These are phyloP conservation scores for Pholiota adiposa DNA, from an alignment of 1,284 basidiomycete genomes.

Conservation along the genomic window DNA sequence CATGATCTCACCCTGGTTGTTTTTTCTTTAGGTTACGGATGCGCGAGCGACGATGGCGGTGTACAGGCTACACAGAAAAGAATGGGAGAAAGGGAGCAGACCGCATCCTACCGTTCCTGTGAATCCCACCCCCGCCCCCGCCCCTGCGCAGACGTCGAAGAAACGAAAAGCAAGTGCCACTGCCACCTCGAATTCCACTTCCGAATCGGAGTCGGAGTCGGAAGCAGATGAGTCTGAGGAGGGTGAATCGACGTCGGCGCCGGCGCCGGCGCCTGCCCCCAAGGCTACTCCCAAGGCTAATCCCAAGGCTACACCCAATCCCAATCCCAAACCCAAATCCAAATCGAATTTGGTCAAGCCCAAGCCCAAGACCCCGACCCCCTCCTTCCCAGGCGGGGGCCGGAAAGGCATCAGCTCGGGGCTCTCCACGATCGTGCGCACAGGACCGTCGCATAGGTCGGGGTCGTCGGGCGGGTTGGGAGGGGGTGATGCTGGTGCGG, in stretches of 20 bases:
- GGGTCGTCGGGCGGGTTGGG: constrained; percentile 4
- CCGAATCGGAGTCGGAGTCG: constrained; percentile 30
- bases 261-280: background rate
- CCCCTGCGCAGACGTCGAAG: constrained; percentile 9
- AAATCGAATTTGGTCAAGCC: constrained; percentile 9
- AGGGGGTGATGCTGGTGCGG: constrained; percentile 9
- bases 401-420: constrained; percentile 75
- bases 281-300: too few relatives aligned
- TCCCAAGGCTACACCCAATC: too few relatives aligned
- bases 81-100: constrained; percentile 71
- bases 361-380: constrained; percentile 1
- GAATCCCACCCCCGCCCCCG: background rate
- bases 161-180: constrained; percentile 31
- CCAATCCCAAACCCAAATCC: background rate
- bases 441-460: constrained; percentile 6
- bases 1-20: too few relatives aligned
- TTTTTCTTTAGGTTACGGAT: constrained; percentile 74
- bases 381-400: constrained; percentile 54
- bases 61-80: constrained; percentile 84
- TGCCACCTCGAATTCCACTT: constrained; percentile 2
- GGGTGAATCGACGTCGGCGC: constrained; percentile 3
- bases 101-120: constrained; percentile 5
- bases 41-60: constrained; percentile 96
- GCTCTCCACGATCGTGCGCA: constrained; percentile 59
- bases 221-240: constrained; percentile 21